Percentiles rank a stretch among this genome's conserved stretches.
These are phyloP conservation scores for Penicillium sclerotiorum DNA, from an alignment of 2,329 filamentous ascomycete species.

Conservation along the genomic window DNA sequence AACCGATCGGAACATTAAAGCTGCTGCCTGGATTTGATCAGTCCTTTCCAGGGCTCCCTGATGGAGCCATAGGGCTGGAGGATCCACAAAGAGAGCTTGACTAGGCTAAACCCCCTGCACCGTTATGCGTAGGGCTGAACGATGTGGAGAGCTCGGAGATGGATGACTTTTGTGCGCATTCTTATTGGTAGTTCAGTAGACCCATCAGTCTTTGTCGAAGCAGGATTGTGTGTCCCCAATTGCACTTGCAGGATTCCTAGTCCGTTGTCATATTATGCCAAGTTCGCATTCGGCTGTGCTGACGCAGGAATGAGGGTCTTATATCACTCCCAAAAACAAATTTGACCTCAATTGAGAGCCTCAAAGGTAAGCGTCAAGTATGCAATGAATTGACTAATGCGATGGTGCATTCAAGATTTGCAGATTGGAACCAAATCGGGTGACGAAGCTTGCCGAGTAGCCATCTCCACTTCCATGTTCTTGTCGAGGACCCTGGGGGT, in stretches of 20 bases:
- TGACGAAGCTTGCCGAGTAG: neutral
- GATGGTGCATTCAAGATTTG: no score
- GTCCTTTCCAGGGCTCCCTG: neutral
- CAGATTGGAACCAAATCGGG: no score
- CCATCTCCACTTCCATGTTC: conserved; percentile 7
- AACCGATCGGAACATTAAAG: neutral
- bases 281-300: no score
- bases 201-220: no score
- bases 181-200: conserved; percentile 10
- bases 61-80: conserved; percentile 7
- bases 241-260: no score
- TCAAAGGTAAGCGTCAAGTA: no score
- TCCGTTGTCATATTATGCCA: no score
- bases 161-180: neutral
- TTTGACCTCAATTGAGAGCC: no score
- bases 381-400: no score
- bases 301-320: no score
- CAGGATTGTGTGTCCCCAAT: no score
- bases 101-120: neutral
- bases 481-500: conserved; percentile 10
- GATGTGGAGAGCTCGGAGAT: neutral
- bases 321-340: no score
- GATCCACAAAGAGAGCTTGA: neutral
- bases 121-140: conserved; percentile 14
- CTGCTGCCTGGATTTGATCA: conserved; percentile 9